Base-by-base conservation (phyloP, 768 basidiomycete genomes). In the Pisolithus microcarpus region DNA sequence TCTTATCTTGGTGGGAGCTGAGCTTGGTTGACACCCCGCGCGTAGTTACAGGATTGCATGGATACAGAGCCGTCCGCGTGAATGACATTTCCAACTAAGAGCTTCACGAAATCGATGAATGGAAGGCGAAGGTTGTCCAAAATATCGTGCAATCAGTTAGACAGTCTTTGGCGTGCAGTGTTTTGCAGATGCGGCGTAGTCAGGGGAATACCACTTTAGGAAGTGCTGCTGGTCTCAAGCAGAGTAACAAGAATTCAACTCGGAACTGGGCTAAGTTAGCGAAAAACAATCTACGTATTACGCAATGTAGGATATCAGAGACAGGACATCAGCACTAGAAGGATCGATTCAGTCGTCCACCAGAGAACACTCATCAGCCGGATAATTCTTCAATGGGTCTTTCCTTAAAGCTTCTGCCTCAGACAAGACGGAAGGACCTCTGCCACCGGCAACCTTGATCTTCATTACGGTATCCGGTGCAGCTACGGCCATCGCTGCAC, bases 331-430 rank as follows among this genome's bases (percentile, higher is more conserved):
- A 40, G 40, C 38, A 37, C 30, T n/a, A 10, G 47, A 31, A 26
- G 45, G 21, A 42, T 52, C 38, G 16, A 23, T 54, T 69, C 52
- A 67, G 16, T 56, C 56, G 40, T 62, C 65, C 39, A 55, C 52
- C 28, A 57, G 30, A 11, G 44, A 48, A 48, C 51, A 57, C 34
- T 64, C 65, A 7, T 53, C 62, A 9, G 30, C 38, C n/a, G 61
- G 58, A 65, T 90, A 88, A 61, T 91, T 90, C 72, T 87, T 89
- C 63, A 91, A 68, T 2, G 88, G 88, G 62, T 89, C 85, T 58
- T 79, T 86, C 53, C 87, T 73, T 52, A 91, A 62, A 2, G 85
- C 87, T 61, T 91, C 88, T 30, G 85, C 85, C 65, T 89, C 87
- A 2, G 83, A 79, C 28, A 74, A 67, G 37, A 75, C 65, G 21